Conservation (phyloP, 192 early-diverging fungal genomes). For the Rhizophagus sp. region DNA sequence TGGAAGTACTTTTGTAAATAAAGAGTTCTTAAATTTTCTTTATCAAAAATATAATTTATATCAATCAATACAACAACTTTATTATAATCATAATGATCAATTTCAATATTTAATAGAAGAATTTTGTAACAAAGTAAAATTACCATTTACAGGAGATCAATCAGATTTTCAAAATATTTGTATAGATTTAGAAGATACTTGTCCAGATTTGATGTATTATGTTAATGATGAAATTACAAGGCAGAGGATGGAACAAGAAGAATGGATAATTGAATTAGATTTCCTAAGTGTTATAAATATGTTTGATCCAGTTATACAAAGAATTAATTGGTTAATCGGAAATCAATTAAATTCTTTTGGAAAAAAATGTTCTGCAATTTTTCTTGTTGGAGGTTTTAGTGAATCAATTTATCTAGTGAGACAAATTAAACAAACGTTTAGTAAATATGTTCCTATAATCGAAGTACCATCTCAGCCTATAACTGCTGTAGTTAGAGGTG, state of each 20-base stretch:
- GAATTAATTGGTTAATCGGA: constrained; percentile 43
- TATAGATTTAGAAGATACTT: constrained; percentile 20
- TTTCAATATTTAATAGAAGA: constrained; percentile 14
- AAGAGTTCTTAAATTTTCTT: constrained; percentile 19
- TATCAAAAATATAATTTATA: not conserved
- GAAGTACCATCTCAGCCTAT: constrained; percentile 46
- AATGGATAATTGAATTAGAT: constrained; percentile 15
- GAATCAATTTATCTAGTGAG: constrained; percentile 46
- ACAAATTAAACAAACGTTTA: constrained; percentile 38
- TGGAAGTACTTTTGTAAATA: constrained; percentile 49
- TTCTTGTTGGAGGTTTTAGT: constrained; percentile 58
- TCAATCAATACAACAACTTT: constrained; percentile 5
- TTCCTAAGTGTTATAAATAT: constrained; percentile 34
- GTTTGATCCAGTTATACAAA: constrained; percentile 48
- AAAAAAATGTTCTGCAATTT: constrained; percentile 41
- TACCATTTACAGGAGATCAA: constrained; percentile 1
- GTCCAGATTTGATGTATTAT: not conserved
- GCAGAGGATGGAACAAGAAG: not conserved
- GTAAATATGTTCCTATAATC: constrained; percentile 34
- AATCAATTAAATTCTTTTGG: constrained; percentile 43
- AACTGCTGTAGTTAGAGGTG: constrained; percentile 50
- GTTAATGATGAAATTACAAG: not conserved
- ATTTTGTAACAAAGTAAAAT: constrained; percentile 12
- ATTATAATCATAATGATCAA: constrained; percentile 15
- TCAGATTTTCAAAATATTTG: not conserved